Conservation (phyloP, 2,329 filamentous ascomycete genomes). For the Torrubiella hemipterigena region DNA sequence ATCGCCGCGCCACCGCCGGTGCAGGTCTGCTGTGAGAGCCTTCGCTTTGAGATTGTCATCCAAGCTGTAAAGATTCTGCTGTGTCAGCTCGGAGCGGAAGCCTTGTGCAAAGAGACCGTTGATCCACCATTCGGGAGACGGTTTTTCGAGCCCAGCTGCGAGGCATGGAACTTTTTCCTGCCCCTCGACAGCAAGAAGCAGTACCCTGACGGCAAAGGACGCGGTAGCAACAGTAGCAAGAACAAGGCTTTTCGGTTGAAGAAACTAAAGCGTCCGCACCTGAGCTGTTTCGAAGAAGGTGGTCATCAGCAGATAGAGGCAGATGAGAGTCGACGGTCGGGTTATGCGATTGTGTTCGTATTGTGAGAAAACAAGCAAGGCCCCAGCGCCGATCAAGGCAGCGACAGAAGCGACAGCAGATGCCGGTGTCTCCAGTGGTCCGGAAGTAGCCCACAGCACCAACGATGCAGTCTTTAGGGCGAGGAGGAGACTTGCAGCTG, state of each 20-base stretch:
- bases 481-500: neutral
- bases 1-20: conserved; percentile 2
- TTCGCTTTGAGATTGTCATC: neutral
- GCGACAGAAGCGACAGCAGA: neutral
- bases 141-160: neutral
- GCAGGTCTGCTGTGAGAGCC: conserved; percentile 1
- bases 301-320: conserved; percentile 3
- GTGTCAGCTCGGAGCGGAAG: conserved; percentile 2
- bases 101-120: conserved; percentile 2
- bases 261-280: conserved; percentile 3
- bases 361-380: conserved; percentile 1
- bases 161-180: conserved; percentile 1
- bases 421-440: neutral
- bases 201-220: neutral
- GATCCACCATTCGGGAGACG: conserved; percentile 2
- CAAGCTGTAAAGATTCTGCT: conserved; percentile 1
- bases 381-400: neutral
- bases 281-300: conserved; percentile 1
- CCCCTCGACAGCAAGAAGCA: conserved; percentile 1
- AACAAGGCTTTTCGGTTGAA: conserved; percentile 1
- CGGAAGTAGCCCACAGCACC: neutral
- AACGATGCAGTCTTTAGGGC: conserved; percentile 2
- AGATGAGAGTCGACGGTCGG: conserved; percentile 1
- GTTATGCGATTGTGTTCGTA: conserved; percentile 3
- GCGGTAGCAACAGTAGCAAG: conserved; percentile 3